Evolutionary conservation across 2,329 filamentous ascomycete species (phyloP), one percentile per base, ranked within the genome.

Genomic region (Triangularia verruculosa): DNA sequence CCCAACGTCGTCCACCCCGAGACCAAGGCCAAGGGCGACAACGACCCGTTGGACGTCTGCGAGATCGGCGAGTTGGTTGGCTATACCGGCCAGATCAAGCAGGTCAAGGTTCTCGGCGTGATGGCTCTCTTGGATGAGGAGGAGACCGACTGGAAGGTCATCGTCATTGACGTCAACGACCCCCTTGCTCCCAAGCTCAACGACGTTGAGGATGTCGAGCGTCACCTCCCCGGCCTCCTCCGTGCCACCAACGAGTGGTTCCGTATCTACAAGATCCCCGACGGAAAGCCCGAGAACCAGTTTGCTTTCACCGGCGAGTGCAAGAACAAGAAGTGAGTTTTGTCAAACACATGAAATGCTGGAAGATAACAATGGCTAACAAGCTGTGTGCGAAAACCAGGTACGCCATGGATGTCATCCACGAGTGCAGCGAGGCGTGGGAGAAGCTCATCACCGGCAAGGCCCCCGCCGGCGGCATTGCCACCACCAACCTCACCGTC

Each of bases 191-290:
- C 91, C 76, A 97, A 97, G 88, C 90, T 99, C 77, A 94, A 99
- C 83, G 94, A 98, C 79, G 89, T 98, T 69, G 95, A 98, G 87
- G 95, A 99, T 77, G 95, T 99, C 72, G 95, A 99, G 87, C 90
- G 94, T 77, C 95, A 98, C 84, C 89, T 99, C 64, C 95, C 95
- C 66, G 95, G 95, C 73, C 92, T 99, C 65, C 87, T 99, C 78
- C 91, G 95, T 72, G 95, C 95, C 77, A 98, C 94, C 77, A 99
- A 99, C 78, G 95, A 99, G 86, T 99, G 95, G 95, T 99, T 99
- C 93, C 93, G 95, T 80, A 99, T 99, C 88, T 99, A 99, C 90
- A 99, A 99, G 87, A 99, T 99, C 82, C 95, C 95, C 77, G 95
- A 99, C 78, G 95, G 95, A 86, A 99, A 99, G 93, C 93, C 94